phyloP scores from a whole-genome alignment of 1,284 basidiomycete species.

The Moniliella sp. region DNA sequence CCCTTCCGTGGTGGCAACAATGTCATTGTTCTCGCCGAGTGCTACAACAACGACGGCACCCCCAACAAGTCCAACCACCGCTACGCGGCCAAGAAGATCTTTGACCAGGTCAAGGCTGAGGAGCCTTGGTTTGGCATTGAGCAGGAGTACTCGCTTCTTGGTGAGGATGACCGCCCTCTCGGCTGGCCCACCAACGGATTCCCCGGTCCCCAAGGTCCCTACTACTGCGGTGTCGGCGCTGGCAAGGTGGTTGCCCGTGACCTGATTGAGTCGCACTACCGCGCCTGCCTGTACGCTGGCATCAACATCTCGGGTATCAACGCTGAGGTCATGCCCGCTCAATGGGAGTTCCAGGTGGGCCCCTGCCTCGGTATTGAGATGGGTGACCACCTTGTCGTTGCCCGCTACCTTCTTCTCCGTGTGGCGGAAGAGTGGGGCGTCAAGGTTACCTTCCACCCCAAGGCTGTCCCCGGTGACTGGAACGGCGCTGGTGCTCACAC shows the following conservation, averaged over 20 bases:
- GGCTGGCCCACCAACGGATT: conserved; percentile 82
- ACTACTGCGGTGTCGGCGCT: conserved; percentile 96
- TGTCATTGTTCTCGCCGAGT: conserved; percentile 46
- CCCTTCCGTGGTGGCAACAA: conserved; percentile 86
- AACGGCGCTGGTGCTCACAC: conserved; percentile 77
- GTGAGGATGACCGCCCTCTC: conserved; percentile 67
- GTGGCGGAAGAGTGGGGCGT: conserved; percentile 86
- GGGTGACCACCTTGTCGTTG: conserved; percentile 51
- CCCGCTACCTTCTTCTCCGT: conserved; percentile 29
- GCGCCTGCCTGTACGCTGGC: conserved; percentile 77
- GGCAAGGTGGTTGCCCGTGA: conserved; percentile 97
- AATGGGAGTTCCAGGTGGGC: conserved; percentile 99
- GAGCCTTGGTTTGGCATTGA: conserved; percentile 93
- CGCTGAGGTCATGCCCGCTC: conserved; percentile 97
- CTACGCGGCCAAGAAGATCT: conserved; percentile 25
- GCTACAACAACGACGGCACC: conserved; percentile 95
- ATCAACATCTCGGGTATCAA: conserved; percentile 98
- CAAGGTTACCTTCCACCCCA: conserved; percentile 92
- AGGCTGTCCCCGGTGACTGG: conserved; percentile 92
- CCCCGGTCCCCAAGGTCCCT: conserved; percentile 96
- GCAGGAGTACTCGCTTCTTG: conserved; percentile 97
- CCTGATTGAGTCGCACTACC: conserved; percentile 96
- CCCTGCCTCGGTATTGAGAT: conserved; percentile 94
- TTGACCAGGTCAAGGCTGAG: conserved; percentile 22
- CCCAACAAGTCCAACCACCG: conserved; percentile 85